Evolutionary conservation across 2,329 filamentous ascomycete genomes (phyloP).

Genomic region (Fusarium armeniacum): DNA sequence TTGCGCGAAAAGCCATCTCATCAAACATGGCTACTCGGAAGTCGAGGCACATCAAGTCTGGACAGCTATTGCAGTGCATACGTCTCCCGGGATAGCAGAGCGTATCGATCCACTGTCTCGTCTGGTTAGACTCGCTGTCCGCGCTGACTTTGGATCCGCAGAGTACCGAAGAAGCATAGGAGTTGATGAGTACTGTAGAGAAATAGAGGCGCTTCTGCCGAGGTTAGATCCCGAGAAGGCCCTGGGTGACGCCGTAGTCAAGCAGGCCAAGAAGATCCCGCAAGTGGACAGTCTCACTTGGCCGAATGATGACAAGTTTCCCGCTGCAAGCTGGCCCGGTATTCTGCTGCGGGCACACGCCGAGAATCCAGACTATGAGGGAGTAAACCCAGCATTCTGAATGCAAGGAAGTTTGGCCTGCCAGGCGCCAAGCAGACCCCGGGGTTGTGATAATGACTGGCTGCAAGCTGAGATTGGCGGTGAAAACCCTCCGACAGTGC

Average conservation of each 20-base stretch:
- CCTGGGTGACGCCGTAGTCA: constrained; percentile 50
- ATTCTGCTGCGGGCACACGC: constrained; percentile 51
- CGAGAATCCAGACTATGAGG: constrained; percentile 49
- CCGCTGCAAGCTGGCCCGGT: constrained; percentile 51
- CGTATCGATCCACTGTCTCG: constrained; percentile 53
- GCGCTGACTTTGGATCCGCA: constrained; percentile 51
- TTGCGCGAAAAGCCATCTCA: constrained; percentile 50
- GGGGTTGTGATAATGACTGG: neutral
- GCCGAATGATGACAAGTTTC: constrained; percentile 49
- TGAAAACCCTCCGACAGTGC: constrained; percentile 8
- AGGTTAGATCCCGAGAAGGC: constrained; percentile 47
- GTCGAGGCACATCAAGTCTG: constrained; percentile 51
- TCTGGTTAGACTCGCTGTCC: constrained; percentile 52
- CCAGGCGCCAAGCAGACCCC: neutral
- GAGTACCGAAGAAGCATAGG: constrained; percentile 24
- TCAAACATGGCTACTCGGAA: constrained; percentile 46
- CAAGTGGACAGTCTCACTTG: constrained; percentile 47
- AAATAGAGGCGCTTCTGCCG: constrained; percentile 47
- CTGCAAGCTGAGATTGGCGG: constrained; percentile 26
- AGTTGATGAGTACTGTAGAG: constrained; percentile 16
- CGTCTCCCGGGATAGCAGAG: constrained; percentile 55
- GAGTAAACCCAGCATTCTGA: constrained; percentile 52
- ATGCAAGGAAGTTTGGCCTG: neutral
- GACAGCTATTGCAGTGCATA: constrained; percentile 55
- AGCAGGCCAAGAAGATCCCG: constrained; percentile 45